A percentile compares a stretch with the other conserved stretches of the same genome.
These are phyloP conservation scores for Oleoguttula mirabilis DNA, from an alignment of 495 filamentous ascomycete species.

Conservation along the genomic window DNA sequence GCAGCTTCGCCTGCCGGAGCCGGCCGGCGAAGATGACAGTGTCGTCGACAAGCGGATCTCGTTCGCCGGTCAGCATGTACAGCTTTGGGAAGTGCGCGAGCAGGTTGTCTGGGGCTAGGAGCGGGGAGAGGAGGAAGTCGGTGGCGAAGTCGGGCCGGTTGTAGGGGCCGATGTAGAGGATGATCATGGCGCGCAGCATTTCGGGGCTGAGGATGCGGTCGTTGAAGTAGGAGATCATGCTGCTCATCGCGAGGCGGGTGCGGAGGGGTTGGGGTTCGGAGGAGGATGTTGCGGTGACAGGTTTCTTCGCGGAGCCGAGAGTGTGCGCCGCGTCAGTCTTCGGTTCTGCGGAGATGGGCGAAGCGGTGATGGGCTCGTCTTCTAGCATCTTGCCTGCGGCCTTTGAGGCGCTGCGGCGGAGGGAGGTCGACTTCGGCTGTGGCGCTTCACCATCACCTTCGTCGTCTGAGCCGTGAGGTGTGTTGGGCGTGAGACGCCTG, in stretches of 20 bases:
- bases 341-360: not conserved
- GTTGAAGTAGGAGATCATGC: conserved; percentile 96
- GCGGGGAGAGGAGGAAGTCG: conserved; percentile 79
- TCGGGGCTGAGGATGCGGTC: conserved; percentile 91
- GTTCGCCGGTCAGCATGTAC: conserved; percentile 86
- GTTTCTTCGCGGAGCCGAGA: conserved; percentile 9
- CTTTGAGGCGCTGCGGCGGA: conserved; percentile 14
- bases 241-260: conserved; percentile 80
- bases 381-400: not conserved
- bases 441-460: conserved; percentile 26
- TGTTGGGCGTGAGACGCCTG: conserved; percentile 42
- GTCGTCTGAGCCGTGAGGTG: conserved; percentile 29
- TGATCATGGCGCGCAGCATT: conserved; percentile 99
- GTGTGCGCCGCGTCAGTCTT: not conserved
- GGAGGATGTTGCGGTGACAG: conserved; percentile 32
- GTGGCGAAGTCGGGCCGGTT: conserved; percentile 84
- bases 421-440: conserved; percentile 21
- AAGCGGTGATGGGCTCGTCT: not conserved
- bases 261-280: conserved; percentile 55
- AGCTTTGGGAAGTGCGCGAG: conserved; percentile 79
- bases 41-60: conserved; percentile 91
- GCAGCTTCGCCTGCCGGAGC: conserved; percentile 67
- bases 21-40: conserved; percentile 91
- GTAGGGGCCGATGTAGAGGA: conserved; percentile 89
- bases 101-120: conserved; percentile 74